Evolutionary conservation across 75 land plant genomes (phyloP), one percentile per base, ranked within the genome.

Genomic region (Ceratopteris richardii): DNA sequence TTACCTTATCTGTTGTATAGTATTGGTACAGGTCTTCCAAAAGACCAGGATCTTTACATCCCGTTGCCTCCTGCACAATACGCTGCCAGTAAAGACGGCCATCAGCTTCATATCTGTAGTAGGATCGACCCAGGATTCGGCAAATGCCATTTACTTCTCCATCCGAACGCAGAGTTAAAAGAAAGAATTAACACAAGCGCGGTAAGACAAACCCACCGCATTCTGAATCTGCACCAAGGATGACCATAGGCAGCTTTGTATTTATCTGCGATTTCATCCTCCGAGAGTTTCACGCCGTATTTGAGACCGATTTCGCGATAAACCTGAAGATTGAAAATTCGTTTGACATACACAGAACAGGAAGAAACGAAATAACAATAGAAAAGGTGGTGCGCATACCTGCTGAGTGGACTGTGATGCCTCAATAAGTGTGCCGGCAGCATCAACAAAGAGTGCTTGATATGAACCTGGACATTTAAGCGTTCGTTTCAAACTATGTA

Each of bases 341-440:
- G n/a, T n/a, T n/a, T n/a, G n/a, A n/a, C n/a, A n/a, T n/a, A 17
- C 48, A n/a, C n/a, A n/a, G n/a, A n/a, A n/a, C n/a, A n/a, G n/a
- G n/a, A n/a, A n/a, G n/a, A n/a, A n/a, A n/a, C n/a, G n/a, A n/a
- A 17, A 20, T 17, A 46, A 4, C n/a, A 46, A 5, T 3, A 46
- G 17, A 46, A 14, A 20, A 2, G 48, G 21, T 2, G 17, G 21
- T 20, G 48, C 48, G 17, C 3, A 54, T 25, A 89, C 95, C 83
- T 89, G 81, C 11, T 91, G 90, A 60, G 76, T 83, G 47, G 95
- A 90, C 66, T 86, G 84, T 39, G 90, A 78, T 3, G 95, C 91
- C 30, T 86, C 62, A 40, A 89, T 20, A 26, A 89, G 95, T 14
- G 95, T 89, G 6, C 95, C 95, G 20, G 68, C 95, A 1, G 90